Conservation (phyloP, 768 basidiomycete species). For the Porpolomopsis calyptriformis region DNA sequence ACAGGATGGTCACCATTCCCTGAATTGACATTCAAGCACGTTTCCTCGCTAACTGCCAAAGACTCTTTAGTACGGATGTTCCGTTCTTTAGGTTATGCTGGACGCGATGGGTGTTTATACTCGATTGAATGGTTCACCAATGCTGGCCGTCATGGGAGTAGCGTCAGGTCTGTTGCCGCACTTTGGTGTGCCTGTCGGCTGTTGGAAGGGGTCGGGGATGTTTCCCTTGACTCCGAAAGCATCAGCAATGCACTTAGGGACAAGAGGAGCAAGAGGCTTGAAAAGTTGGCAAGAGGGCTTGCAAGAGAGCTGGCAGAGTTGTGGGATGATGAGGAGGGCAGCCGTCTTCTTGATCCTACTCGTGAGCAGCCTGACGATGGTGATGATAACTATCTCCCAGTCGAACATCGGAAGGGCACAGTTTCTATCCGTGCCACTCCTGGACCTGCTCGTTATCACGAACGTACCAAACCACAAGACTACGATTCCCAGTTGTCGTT, state of each 20-base stretch:
- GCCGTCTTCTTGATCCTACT: constrained; percentile 10
- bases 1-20: constrained; percentile 41
- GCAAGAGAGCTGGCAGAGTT: constrained; percentile 56
- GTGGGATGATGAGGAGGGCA: constrained; percentile 44
- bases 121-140: constrained; percentile 77
- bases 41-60: constrained; percentile 40
- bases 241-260: constrained; percentile 16
- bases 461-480: constrained; percentile 16
- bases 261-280: constrained; percentile 38
- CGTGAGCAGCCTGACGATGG: constrained; percentile 16
- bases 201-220: constrained; percentile 56
- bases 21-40: constrained; percentile 43
- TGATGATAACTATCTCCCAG: constrained; percentile 29
- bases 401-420: constrained; percentile 62
- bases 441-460: constrained; percentile 32
- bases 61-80: constrained; percentile 62
- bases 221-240: constrained; percentile 30
- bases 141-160: constrained; percentile 36
- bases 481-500: constrained; percentile 45
- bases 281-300: constrained; percentile 55
- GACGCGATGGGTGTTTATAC: constrained; percentile 58
- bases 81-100: constrained; percentile 55
- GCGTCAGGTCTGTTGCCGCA: constrained; percentile 48
- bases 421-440: constrained; percentile 49
- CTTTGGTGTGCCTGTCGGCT: constrained; percentile 77